Evolutionary conservation across 1,139 yeast species (phyloP).

Genomic region (Kodamaea arcana): DNA sequence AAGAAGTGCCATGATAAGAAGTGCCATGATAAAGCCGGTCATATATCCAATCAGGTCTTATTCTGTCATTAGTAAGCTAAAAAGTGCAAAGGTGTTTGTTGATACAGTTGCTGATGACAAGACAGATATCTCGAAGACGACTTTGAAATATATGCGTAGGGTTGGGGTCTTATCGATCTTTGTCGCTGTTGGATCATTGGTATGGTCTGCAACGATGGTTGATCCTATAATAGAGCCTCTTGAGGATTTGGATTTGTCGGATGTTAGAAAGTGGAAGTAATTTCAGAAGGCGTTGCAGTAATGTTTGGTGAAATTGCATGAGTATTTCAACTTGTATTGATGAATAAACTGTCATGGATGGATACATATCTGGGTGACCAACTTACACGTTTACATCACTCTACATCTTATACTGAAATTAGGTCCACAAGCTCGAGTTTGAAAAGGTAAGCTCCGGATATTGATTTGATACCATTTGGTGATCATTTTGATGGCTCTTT

Average conservation of each 20-base stretch:
- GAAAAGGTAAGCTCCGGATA: no score
- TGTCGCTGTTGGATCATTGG: constrained; percentile 31
- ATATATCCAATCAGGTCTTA: constrained; percentile 5
- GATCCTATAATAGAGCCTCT: constrained; percentile 12
- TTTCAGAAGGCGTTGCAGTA: neutral
- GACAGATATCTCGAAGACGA: constrained; percentile 27
- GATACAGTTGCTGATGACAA: constrained; percentile 34
- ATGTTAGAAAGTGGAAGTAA: constrained; percentile 10
- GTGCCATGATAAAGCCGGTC: no score
- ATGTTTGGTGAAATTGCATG: neutral
- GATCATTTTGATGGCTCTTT: no score
- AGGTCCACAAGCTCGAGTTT: no score
- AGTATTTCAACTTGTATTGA: no score
- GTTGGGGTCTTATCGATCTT: constrained; percentile 33
- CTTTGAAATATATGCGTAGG: constrained; percentile 28
- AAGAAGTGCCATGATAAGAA: no score
- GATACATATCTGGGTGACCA: no score
- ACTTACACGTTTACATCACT: no score
- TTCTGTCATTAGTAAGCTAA: constrained; percentile 12
- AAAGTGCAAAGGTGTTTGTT: constrained; percentile 18
- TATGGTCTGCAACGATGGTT: constrained; percentile 27
- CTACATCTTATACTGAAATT: no score
- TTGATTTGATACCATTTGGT: no score
- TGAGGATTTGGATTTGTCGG: constrained; percentile 12
- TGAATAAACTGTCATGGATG: no score